These are phyloP conservation scores for Penicillium thymicola DNA, from an alignment of 2,329 filamentous ascomycete genomes.

Conservation along the genomic window DNA sequence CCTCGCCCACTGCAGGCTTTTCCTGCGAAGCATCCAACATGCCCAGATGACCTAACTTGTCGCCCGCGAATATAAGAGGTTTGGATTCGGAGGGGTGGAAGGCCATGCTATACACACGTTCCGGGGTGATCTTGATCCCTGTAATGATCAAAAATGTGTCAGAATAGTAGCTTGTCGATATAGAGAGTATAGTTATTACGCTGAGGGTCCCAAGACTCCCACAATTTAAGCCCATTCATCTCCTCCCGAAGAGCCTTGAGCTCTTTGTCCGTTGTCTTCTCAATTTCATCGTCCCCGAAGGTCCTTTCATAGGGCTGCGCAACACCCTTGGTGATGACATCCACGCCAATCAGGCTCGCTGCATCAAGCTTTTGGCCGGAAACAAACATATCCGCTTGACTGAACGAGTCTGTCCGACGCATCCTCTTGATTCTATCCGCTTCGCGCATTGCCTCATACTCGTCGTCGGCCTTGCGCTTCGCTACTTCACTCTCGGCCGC, in stretches of 20 bases:
- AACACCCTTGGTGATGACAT: constrained; percentile 60
- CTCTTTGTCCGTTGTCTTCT: constrained; percentile 72
- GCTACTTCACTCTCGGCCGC: constrained; percentile 65
- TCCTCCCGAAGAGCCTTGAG: constrained; percentile 69
- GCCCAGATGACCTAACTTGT: constrained; percentile 87
- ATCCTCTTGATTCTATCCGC: constrained; percentile 60
- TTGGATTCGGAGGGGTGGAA: constrained; percentile 88
- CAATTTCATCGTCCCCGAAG: constrained; percentile 79
- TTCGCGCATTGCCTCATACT: constrained; percentile 56
- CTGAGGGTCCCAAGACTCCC: constrained; percentile 78
- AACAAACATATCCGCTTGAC: constrained; percentile 72
- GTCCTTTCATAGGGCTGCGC: constrained; percentile 80
- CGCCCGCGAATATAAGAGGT: constrained; percentile 84
- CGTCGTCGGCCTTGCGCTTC: constrained; percentile 66
- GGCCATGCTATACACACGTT: constrained; percentile 78
- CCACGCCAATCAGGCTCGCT: constrained; percentile 60
- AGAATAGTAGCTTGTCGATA: background rate
- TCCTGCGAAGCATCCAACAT: constrained; percentile 71
- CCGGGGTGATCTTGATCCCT: constrained; percentile 90
- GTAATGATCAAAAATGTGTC: background rate
- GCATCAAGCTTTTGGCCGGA: constrained; percentile 71
- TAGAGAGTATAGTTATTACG: constrained; percentile 49
- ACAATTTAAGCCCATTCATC: constrained; percentile 74
- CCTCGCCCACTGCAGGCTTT: constrained; percentile 58
- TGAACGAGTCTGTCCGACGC: constrained; percentile 65